These are phyloP conservation scores for Clonostachys byssicola DNA, from an alignment of 2,329 filamentous ascomycete genomes.

Conservation along the genomic window DNA sequence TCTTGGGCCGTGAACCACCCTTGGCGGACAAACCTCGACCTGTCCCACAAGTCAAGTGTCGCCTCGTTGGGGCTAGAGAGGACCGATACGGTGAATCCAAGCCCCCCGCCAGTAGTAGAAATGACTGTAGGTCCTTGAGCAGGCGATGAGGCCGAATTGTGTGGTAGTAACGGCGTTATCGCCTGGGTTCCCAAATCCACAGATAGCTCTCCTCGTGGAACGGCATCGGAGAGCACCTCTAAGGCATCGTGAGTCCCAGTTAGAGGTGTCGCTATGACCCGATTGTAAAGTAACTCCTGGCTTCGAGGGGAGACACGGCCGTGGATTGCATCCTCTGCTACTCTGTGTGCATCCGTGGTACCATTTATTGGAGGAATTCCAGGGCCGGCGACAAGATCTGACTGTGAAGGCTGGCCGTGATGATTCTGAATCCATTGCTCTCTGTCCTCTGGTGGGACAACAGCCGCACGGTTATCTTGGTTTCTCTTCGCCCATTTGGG, in stretches of 20 bases:
- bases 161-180: background rate
- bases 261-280: background rate
- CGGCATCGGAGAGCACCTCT: background rate
- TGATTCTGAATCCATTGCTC: too few species aligned
- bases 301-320: too few species aligned
- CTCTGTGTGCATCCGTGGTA: too few species aligned
- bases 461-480: too few species aligned
- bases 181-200: background rate
- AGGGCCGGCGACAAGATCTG: too few species aligned
- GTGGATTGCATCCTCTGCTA: too few species aligned
- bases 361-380: too few species aligned
- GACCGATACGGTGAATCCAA: constrained; percentile 3
- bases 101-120: too few species aligned
- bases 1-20: constrained; percentile 16
- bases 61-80: constrained; percentile 11
- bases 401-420: too few species aligned
- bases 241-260: background rate
- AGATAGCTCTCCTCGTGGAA: background rate
- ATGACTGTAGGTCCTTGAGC: background rate
- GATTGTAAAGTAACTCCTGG: background rate
- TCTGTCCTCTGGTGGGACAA: too few species aligned
- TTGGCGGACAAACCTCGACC: constrained; percentile 14
- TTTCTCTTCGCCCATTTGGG: background rate
- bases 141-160: background rate
- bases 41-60: constrained; percentile 14